Evolutionary conservation across 2,329 filamentous ascomycete species (phyloP).

Genomic region (Xylariaceae sp.): DNA sequence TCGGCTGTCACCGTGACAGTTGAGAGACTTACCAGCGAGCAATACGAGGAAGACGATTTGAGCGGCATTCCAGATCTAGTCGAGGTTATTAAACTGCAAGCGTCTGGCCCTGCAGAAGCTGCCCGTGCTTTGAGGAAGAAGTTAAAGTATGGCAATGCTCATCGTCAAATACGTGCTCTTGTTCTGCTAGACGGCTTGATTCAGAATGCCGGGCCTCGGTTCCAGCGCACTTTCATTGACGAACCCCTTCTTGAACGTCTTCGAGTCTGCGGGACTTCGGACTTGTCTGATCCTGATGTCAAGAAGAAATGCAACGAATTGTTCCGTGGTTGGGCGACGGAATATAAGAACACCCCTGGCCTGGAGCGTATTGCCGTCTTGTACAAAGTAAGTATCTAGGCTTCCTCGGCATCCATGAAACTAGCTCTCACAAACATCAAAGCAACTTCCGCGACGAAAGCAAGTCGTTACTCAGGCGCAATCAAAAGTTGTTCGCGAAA

Average conservation of each 20-base stretch:
- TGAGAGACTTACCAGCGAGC: slow-evolving; percentile 84
- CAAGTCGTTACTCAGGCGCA: slow-evolving; percentile 70
- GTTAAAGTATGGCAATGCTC: slow-evolving; percentile 95
- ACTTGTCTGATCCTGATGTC: slow-evolving; percentile 81
- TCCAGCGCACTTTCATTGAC: slow-evolving; percentile 83
- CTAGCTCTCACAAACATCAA: slow-evolving; percentile 9
- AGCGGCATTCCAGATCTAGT: slow-evolving; percentile 91
- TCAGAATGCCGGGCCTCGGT: slow-evolving; percentile 84
- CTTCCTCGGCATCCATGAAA: neutral
- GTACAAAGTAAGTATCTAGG: slow-evolving; percentile 50
- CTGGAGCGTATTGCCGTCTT: slow-evolving; percentile 76
- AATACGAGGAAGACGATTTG: slow-evolving; percentile 85
- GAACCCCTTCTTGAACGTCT: slow-evolving; percentile 89
- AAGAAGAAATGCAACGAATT: slow-evolving; percentile 81
- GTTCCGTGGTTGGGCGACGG: slow-evolving; percentile 79
- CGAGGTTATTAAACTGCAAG: slow-evolving; percentile 87
- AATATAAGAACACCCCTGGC: slow-evolving; percentile 77
- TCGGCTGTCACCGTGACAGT: slow-evolving; percentile 91
- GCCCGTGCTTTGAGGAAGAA: slow-evolving; percentile 94
- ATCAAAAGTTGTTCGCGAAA: slow-evolving; percentile 80
- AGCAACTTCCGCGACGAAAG: slow-evolving; percentile 64
- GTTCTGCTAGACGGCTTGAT: slow-evolving; percentile 89
- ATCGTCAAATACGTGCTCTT: slow-evolving; percentile 84
- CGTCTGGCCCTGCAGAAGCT: slow-evolving; percentile 80
- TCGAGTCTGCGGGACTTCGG: slow-evolving; percentile 79